phyloP scores from a whole-genome alignment of 306 rosid species.

The Cucurbita maxima region DNA sequence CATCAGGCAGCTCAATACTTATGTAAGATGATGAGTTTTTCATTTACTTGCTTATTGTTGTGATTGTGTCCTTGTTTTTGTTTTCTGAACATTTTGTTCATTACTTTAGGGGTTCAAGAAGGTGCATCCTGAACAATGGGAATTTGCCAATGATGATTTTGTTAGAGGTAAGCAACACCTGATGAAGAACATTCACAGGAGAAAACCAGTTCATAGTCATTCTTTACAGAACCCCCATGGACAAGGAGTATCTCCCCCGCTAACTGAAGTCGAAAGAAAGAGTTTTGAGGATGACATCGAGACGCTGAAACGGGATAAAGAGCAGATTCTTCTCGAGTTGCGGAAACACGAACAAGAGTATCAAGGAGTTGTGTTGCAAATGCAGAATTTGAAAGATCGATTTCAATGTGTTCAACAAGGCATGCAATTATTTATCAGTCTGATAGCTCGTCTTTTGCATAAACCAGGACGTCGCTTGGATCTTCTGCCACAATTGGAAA shows the following conservation, averaged over 20 bases:
- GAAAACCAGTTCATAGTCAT: slow-evolving; percentile 86
- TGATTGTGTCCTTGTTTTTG: neutral
- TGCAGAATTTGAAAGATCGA: slow-evolving; percentile 23
- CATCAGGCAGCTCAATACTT: slow-evolving; percentile 82
- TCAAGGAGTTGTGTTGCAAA: slow-evolving; percentile 21
- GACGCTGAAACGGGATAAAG: slow-evolving; percentile 38
- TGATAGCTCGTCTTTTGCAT: slow-evolving; percentile 35
- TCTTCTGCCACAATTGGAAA: slow-evolving; percentile 30
- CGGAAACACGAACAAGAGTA: slow-evolving; percentile 35
- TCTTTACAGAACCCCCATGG: slow-evolving; percentile 46
- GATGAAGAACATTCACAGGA: slow-evolving; percentile 62
- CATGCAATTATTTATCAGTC: slow-evolving; percentile 34
- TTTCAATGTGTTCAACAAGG: slow-evolving; percentile 32
- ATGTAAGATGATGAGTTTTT: slow-evolving; percentile 41
- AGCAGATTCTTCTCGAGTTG: slow-evolving; percentile 30
- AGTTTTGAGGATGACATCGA: slow-evolving; percentile 38
- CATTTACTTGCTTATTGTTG: neutral
- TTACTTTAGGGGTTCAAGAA: slow-evolving; percentile 62
- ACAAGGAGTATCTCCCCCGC: slow-evolving; percentile 26
- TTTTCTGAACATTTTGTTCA: neutral
- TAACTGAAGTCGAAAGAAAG: slow-evolving; percentile 40
- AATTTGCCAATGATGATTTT: slow-evolving; percentile 68
- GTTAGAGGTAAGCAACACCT: slow-evolving; percentile 59
- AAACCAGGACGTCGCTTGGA: slow-evolving; percentile 30
- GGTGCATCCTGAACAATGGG: slow-evolving; percentile 78